Conservation (phyloP, 2,329 filamentous ascomycete species). For the Cladosporium sp. region DNA sequence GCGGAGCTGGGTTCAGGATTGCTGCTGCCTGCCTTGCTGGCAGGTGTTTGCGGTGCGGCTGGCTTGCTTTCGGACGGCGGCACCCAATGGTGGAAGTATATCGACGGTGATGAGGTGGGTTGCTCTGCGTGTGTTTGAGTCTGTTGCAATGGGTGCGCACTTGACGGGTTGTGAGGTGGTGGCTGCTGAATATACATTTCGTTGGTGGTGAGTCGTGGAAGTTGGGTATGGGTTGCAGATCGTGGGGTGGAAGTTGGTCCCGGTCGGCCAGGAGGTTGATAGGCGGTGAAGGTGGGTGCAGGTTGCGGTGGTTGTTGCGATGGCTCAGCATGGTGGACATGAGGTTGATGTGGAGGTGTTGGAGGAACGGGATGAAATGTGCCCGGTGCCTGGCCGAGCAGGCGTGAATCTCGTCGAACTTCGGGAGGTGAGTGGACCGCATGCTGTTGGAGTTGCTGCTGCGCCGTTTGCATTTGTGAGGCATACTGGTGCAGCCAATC, state of each 20-base stretch:
- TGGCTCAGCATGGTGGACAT: conserved; percentile 40
- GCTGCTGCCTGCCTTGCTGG: conserved; percentile 50
- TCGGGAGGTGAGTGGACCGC: conserved; percentile 42
- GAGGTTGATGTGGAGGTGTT: conserved; percentile 38
- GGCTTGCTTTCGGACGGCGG: conserved; percentile 64
- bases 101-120: conserved; percentile 67
- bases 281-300: conserved; percentile 44
- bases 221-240: conserved; percentile 47
- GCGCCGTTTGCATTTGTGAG: conserved; percentile 46
- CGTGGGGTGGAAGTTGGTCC: conserved; percentile 45
- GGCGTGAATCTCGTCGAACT: conserved; percentile 43
- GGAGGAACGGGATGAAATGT: conserved; percentile 28
- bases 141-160: conserved; percentile 45
- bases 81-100: conserved; percentile 93
- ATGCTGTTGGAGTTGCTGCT: conserved; percentile 39
- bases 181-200: conserved; percentile 53
- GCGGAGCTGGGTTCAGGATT: conserved; percentile 48
- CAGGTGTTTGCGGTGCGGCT: conserved; percentile 66
- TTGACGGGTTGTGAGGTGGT: conserved; percentile 40
- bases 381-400: conserved; percentile 41
- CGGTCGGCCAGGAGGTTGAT: conserved; percentile 33
- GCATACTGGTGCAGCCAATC: conserved; percentile 55
- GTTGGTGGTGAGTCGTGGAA: conserved; percentile 54
- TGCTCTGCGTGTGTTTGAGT: conserved; percentile 59
- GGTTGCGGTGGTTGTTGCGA: conserved; percentile 34